Conservation (phyloP, 2,329 filamentous ascomycete genomes). For the Pseudogymnoascus sp. region DNA sequence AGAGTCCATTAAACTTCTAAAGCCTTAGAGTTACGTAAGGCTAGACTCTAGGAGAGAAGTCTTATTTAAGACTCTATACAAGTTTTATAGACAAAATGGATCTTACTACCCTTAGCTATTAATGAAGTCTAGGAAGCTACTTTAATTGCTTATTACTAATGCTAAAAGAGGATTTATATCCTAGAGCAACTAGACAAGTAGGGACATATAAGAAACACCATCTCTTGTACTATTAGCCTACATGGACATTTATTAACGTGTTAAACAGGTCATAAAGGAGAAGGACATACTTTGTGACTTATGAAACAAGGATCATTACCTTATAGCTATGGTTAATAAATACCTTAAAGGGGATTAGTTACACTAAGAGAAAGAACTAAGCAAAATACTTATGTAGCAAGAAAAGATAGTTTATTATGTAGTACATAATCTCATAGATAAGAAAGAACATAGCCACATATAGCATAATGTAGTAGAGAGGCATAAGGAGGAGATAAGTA, state of each 20-base stretch:
- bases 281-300: neutral
- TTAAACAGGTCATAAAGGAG: neutral
- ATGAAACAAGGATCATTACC: neutral
- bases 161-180: neutral
- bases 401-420: neutral
- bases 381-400: neutral
- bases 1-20: neutral
- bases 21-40: neutral
- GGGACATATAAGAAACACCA: neutral
- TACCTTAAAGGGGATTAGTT: neutral
- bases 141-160: neutral
- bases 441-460: neutral
- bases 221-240: neutral
- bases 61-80: neutral
- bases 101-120: neutral
- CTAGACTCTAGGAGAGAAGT: neutral
- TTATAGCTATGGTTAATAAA: neutral
- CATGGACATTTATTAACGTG: neutral
- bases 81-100: neutral
- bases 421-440: neutral
- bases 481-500: too few species aligned
- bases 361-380: neutral
- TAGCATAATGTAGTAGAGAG: too few species aligned
- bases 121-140: neutral
- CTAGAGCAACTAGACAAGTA: neutral